phyloP scores from a whole-genome alignment of 306 rosid species.

The Benincasa hispida region DNA sequence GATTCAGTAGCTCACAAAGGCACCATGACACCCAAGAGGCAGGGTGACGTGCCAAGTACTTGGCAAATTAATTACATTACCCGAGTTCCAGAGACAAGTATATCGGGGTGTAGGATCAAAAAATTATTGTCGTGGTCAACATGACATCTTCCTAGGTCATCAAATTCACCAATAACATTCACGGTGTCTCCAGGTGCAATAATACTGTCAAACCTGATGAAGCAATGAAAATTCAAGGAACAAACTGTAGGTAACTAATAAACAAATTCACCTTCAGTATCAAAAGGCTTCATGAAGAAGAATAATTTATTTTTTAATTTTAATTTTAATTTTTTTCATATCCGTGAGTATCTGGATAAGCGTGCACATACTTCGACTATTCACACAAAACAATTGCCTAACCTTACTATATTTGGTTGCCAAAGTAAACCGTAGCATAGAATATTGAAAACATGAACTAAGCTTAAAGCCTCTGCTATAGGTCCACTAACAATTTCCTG shows the following conservation, averaged over 20 bases:
- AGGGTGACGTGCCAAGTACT: not conserved
- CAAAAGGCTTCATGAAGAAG: not conserved
- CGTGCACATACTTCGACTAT: not conserved
- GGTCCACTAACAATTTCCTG: not conserved
- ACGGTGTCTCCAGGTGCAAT: slow-evolving; percentile 86
- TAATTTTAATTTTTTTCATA: not conserved
- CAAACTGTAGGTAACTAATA: not conserved
- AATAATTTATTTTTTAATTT: too few species aligned
- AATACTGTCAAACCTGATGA: slow-evolving; percentile 55
- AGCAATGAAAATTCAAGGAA: not conserved
- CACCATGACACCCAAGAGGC: not conserved
- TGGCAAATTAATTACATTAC: slow-evolving; percentile 23
- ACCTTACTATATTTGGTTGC: too few species aligned
- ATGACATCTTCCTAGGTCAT: slow-evolving; percentile 54
- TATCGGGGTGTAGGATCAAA: slow-evolving; percentile 72
- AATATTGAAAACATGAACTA: not conserved
- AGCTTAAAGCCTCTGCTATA: not conserved
- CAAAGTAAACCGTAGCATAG: too few species aligned
- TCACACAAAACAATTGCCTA: too few species aligned
- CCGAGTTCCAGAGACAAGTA: slow-evolving; percentile 78
- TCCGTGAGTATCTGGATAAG: not conserved
- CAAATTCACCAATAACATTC: slow-evolving; percentile 70
- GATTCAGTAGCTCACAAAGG: slow-evolving; percentile 5
- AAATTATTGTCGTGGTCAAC: slow-evolving; percentile 53
- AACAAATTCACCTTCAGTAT: not conserved